These are phyloP conservation scores for Polytrichum commune DNA, from an alignment of 225 moss, liverwort and hornwort genomes.

Conservation along the genomic window DNA sequence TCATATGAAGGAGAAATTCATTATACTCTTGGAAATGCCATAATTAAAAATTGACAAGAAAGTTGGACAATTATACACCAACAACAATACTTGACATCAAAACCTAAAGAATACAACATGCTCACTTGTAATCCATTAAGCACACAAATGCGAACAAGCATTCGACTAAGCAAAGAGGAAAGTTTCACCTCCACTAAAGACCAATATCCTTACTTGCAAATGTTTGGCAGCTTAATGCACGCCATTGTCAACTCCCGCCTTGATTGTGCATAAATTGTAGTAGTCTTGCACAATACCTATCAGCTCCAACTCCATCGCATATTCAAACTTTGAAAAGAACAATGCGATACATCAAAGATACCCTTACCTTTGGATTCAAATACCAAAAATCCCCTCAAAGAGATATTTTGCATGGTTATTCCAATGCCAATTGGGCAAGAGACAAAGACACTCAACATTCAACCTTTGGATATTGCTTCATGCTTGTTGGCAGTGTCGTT, in stretches of 20 bases:
- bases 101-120: constrained; percentile 8
- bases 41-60: not conserved
- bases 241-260: not conserved
- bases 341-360: not conserved
- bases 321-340: not conserved
- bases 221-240: not conserved
- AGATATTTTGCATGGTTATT: not conserved
- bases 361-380: not conserved
- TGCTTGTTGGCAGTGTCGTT: not conserved
- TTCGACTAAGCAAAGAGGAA: not conserved
- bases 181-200: too few relatives aligned
- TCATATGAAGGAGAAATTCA: constrained; percentile 2
- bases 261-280: not conserved
- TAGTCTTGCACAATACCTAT: not conserved
- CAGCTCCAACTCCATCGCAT: not conserved
- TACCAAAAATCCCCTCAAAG: not conserved
- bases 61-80: constrained; percentile 4
- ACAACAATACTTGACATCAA: constrained; percentile 5
- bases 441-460: not conserved
- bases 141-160: not conserved
- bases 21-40: constrained; percentile 2
- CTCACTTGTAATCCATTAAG: constrained; percentile 2
- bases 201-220: not conserved
- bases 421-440: not conserved
- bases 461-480: not conserved